Conservation (phyloP, 345 rosid species). For the Linum lewisii region DNA sequence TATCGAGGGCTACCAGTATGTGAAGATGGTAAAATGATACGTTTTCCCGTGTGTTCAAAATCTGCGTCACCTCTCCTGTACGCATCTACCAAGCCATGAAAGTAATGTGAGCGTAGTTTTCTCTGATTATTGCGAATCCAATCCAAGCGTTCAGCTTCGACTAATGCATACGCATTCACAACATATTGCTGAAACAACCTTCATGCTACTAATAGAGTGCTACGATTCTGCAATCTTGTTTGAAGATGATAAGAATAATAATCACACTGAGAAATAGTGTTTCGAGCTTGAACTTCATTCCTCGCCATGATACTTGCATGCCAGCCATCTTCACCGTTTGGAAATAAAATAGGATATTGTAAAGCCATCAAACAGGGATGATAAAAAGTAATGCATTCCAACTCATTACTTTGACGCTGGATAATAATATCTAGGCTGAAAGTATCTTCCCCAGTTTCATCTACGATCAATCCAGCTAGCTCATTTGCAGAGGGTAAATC, state of each 20-base stretch:
- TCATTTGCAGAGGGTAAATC: not conserved
- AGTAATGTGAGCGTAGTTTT: no score
- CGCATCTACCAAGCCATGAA: not conserved
- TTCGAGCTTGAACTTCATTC: no score
- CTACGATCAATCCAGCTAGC: slow-evolving; percentile 1
- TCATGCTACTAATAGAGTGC: not conserved
- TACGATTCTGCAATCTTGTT: no score
- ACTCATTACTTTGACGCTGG: no score
- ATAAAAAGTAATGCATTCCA: no score
- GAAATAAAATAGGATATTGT: slow-evolving; percentile 4
- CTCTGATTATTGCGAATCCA: not conserved
- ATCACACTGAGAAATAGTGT: not conserved
- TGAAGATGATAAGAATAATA: not conserved
- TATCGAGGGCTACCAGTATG: not conserved
- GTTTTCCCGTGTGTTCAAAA: not conserved
- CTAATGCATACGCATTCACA: slow-evolving; percentile 4
- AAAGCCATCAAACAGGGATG: slow-evolving; percentile 6
- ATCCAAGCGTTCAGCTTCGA: not conserved
- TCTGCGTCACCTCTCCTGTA: not conserved
- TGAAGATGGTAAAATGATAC: not conserved
- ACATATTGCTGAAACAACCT: slow-evolving; percentile 5
- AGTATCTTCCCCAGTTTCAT: not conserved
- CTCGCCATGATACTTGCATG: no score
- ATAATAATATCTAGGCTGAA: not conserved
- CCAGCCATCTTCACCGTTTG: slow-evolving; percentile 7